Evolutionary conservation across 352 stramenopile species (phyloP), one percentile per base, ranked within the genome.

Genomic region (Globisporangium echinulatum): DNA sequence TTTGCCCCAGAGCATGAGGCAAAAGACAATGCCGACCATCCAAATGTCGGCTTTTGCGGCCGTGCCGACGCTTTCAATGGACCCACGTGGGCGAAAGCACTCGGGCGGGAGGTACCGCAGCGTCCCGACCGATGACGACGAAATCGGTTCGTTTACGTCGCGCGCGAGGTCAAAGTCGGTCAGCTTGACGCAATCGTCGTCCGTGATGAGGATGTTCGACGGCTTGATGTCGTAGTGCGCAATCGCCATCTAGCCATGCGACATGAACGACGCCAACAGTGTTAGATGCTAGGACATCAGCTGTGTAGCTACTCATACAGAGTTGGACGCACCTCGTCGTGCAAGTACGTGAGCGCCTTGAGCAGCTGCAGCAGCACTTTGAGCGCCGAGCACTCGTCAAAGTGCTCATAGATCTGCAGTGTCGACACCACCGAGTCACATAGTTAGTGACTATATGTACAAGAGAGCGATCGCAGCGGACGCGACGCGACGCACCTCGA

Each of bases 181-280:
- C 17, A 97, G 64, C 67, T 96, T 96, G 33, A 97, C 72, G 57
- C 74, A 77, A 44, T 83, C 87, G 63, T 96, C 82, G 6, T 79
- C 68, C 47, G 92, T 92, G 64, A 99, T 92, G 39, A 99, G 74
- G 56, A 99, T 84, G 71, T 99, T 99, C 37, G 96, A 97, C 47
- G 96, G 96, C 70, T 99, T 99, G 19, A 99, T 76, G 68, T 99
- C 96, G 54, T 92, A 90, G 54, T 96, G 87, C 51, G 82, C 82
- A 60, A 89, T 75, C 48, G 77, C 73, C 68, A 85, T 86, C 81
- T 90, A 33, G 25, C 25, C 25, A 33, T 33, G 25, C 25, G 25
- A 3, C 25, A 33, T 33, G 25, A 33, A 33, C 25, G 25, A 33
- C 25, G 25, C 25, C 25, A 33, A 33, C 25, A 33, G 25, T 33